Evolutionary conservation across 2,329 filamentous ascomycete species (phyloP).

Genomic region (Sporothrix phasma): DNA sequence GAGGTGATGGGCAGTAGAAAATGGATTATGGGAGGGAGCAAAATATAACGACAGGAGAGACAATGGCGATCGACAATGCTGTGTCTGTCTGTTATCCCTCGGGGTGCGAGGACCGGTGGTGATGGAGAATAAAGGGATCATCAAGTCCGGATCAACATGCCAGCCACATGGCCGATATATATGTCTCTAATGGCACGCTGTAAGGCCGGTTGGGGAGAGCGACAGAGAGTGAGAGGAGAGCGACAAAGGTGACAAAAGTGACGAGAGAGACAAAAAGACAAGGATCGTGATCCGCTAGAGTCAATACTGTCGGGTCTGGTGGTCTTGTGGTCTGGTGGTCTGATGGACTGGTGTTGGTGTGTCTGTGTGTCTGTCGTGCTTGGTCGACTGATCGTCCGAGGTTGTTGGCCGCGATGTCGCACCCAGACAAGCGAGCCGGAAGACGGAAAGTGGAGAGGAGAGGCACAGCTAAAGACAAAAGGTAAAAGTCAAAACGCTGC

Average conservation of each 20-base stretch:
- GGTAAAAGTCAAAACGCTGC: no score
- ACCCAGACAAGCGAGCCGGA: background rate
- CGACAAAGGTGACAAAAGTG: background rate
- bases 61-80: background rate
- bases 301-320: background rate
- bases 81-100: background rate
- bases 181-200: background rate
- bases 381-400: background rate
- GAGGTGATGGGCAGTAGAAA: background rate
- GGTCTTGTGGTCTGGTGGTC: no score
- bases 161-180: conserved; percentile 7
- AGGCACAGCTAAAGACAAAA: background rate
- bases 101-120: background rate
- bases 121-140: background rate
- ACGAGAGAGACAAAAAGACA: background rate
- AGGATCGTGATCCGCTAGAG: background rate
- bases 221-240: background rate
- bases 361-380: background rate
- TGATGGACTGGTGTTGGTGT: no score
- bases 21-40: background rate
- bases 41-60: background rate
- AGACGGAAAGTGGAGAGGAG: background rate
- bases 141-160: background rate
- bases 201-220: background rate
- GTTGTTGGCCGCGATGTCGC: conserved; percentile 3